Conservation (phyloP, 805 yeast species). For the Ogataea methylovora region DNA sequence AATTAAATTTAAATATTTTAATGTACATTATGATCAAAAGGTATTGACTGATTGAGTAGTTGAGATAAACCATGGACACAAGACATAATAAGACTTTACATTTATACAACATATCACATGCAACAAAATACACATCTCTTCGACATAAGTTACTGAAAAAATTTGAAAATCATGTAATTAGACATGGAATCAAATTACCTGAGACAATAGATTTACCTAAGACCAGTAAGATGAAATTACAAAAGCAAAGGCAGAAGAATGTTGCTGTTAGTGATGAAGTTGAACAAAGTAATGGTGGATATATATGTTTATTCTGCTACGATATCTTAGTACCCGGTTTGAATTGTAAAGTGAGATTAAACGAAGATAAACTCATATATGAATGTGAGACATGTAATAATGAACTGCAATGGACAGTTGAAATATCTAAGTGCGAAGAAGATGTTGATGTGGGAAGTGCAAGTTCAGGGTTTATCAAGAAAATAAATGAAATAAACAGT, state of each 20-base stretch:
- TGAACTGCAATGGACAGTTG: constrained; percentile 5
- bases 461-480: background rate
- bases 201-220: constrained; percentile 5
- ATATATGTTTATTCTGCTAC: constrained; percentile 11
- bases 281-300: background rate
- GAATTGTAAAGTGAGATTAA: constrained; percentile 9
- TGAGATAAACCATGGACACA: background rate
- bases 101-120: constrained; percentile 13
- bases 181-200: constrained; percentile 10
- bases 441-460: constrained; percentile 1
- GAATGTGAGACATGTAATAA: constrained; percentile 14
- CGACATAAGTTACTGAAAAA: constrained; percentile 12
- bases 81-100: constrained; percentile 5
- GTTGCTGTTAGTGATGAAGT: constrained; percentile 4
- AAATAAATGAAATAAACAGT: background rate
- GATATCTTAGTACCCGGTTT: constrained; percentile 13
- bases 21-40: constrained; percentile 4
- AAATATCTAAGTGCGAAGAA: background rate
- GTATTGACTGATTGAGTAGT: background rate
- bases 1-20: too few species aligned
- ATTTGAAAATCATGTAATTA: constrained; percentile 7
- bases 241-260: constrained; percentile 1
- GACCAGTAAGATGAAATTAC: constrained; percentile 1
- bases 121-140: constrained; percentile 4
- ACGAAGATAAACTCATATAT: constrained; percentile 9